Percentiles rank a stretch among this genome's conserved stretches.
Evolutionary conservation across 164 flowering plant species (phyloP).

Genomic region (Vitis amurensis): DNA sequence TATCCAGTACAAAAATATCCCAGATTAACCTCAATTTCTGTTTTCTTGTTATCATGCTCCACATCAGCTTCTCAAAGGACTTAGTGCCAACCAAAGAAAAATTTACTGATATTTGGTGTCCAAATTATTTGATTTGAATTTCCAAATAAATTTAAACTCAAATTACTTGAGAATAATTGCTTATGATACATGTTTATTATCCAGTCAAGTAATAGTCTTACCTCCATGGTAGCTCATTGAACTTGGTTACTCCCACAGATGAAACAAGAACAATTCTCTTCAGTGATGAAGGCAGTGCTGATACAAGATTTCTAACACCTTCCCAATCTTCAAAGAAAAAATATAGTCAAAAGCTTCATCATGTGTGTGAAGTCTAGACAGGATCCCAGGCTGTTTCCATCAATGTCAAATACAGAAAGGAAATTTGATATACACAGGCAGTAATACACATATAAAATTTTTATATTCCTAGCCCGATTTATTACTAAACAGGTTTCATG

Average conservation of each 20-base stretch:
- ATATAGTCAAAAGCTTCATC: conserved; percentile 1
- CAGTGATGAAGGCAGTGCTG: conserved; percentile 73
- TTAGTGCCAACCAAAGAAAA: no score
- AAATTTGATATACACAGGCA: not conserved
- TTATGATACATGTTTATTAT: not conserved
- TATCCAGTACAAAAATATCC: no score
- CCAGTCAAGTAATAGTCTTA: conserved; percentile 19
- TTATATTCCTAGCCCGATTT: not conserved
- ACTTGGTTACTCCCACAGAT: conserved; percentile 97
- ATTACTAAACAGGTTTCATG: no score
- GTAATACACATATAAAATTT: not conserved
- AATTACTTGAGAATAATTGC: no score
- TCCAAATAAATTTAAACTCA: no score
- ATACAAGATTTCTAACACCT: conserved; percentile 85
- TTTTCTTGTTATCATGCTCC: no score
- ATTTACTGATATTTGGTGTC: no score
- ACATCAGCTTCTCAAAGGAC: no score
- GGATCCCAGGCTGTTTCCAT: no score
- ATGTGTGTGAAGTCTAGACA: no score
- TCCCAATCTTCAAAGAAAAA: conserved; percentile 81
- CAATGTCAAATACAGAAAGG: not conserved
- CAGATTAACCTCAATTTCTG: no score
- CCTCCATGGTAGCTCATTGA: conserved; percentile 96
- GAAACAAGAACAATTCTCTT: conserved; percentile 90
- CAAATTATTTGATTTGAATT: no score